Evolutionary conservation across 371 early-diverging fungal species (phyloP).

Genomic region (Mucor ambiguus): DNA sequence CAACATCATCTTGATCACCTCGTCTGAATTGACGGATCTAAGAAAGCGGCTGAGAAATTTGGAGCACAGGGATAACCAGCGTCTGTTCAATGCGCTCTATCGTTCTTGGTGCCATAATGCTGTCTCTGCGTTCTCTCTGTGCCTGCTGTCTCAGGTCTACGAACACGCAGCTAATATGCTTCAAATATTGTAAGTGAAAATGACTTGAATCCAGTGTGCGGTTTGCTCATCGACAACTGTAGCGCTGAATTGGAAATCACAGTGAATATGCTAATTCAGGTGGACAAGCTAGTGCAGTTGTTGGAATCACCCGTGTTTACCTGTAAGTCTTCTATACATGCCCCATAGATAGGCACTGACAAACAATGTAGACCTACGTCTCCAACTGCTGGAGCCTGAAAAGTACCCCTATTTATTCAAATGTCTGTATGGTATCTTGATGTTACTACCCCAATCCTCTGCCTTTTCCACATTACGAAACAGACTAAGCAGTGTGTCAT

Average conservation of each 20-base stretch:
- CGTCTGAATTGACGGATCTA: slow-evolving; percentile 84
- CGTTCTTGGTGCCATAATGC: slow-evolving; percentile 93
- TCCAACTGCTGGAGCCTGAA: slow-evolving; percentile 89
- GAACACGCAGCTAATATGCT: slow-evolving; percentile 83
- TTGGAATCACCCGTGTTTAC: slow-evolving; percentile 96
- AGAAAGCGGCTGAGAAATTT: slow-evolving; percentile 70
- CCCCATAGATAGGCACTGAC: background rate
- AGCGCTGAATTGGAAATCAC: slow-evolving; percentile 91
- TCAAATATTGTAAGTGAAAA: slow-evolving; percentile 65
- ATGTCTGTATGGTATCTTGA: slow-evolving; percentile 87
- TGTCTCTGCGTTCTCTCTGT: slow-evolving; percentile 85
- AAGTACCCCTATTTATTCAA: slow-evolving; percentile 83
- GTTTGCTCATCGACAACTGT: background rate
- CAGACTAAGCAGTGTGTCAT: slow-evolving; percentile 76
- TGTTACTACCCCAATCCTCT: slow-evolving; percentile 91
- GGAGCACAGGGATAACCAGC: slow-evolving; percentile 69
- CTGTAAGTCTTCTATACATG: slow-evolving; percentile 39
- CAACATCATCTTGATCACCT: slow-evolving; percentile 89
- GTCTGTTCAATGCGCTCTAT: slow-evolving; percentile 79
- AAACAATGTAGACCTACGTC: slow-evolving; percentile 61
- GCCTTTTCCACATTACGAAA: slow-evolving; percentile 92
- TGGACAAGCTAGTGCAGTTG: slow-evolving; percentile 93
- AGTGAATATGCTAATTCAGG: slow-evolving; percentile 84
- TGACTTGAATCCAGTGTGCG: background rate
- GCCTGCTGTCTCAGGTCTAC: slow-evolving; percentile 88